Evolutionary conservation across 768 basidiomycete species (phyloP).

Genomic region (Mycena olivaceomarginata): DNA sequence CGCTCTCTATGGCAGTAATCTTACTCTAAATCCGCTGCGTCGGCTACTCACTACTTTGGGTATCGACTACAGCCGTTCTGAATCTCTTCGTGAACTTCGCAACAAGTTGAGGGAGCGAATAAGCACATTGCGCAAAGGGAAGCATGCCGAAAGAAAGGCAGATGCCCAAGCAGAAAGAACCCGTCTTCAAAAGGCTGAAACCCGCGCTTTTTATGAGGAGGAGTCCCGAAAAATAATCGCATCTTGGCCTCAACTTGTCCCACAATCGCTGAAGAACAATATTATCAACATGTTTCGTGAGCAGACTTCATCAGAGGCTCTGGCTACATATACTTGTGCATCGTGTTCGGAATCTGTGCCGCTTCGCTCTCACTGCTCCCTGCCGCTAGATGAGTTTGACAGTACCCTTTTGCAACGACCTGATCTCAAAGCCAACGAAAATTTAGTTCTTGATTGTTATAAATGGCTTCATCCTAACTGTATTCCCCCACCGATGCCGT

Average conservation of each 20-base stretch:
- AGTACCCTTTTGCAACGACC: background rate
- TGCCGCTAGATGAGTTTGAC: background rate
- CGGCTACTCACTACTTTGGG: background rate
- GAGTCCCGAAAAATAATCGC: background rate
- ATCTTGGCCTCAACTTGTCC: slow-evolving; percentile 22
- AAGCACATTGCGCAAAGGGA: slow-evolving; percentile 5
- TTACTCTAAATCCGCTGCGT: background rate
- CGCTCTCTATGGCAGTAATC: background rate
- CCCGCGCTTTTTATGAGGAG: background rate
- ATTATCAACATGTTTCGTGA: slow-evolving; percentile 15
- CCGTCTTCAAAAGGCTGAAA: background rate
- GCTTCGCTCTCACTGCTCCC: background rate
- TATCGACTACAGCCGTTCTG: background rate
- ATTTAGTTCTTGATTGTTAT: background rate
- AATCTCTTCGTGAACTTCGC: background rate
- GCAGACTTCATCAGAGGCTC: slow-evolving; percentile 10
- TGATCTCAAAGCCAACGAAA: background rate
- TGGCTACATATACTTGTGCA: slow-evolving; percentile 1
- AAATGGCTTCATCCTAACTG: background rate
- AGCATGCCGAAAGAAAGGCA: background rate
- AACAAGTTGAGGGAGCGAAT: background rate
- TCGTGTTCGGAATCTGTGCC: slow-evolving; percentile 1
- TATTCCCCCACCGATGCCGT: background rate
- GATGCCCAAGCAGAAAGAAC: background rate
- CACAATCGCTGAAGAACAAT: slow-evolving; percentile 27